Conservation (phyloP, 1,284 basidiomycete species). For the Mycena sp. region DNA sequence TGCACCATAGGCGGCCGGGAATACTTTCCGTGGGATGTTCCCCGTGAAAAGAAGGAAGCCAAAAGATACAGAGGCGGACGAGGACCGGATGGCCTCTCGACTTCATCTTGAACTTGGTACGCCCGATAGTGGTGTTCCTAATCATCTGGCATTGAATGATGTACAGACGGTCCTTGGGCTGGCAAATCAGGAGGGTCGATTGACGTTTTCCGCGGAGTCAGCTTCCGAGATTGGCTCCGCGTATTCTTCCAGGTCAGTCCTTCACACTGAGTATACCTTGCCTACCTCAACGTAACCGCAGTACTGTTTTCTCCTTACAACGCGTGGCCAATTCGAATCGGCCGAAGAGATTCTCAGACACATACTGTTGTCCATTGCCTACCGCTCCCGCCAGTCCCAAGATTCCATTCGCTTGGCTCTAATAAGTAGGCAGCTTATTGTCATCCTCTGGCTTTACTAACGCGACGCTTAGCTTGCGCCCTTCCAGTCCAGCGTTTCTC, state of each 20-base stretch:
- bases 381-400: conserved; percentile 71
- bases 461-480: conserved; percentile 67
- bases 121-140: conserved; percentile 28
- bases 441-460: conserved; percentile 5
- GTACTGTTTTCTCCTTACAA: conserved; percentile 88
- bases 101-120: conserved; percentile 79
- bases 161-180: conserved; percentile 38
- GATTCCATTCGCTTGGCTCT: conserved; percentile 77
- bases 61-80: conserved; percentile 61
- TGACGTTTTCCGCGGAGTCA: conserved; percentile 81
- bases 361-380: conserved; percentile 80
- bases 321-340: conserved; percentile 68
- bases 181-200: conserved; percentile 45
- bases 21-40: conserved; percentile 75
- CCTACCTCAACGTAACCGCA: conserved; percentile 41
- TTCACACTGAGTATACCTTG: conserved; percentile 22
- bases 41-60: conserved; percentile 47
- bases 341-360: conserved; percentile 87
- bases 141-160: conserved; percentile 34
- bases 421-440: conserved; percentile 58
- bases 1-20: conserved; percentile 13
- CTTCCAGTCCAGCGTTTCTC: conserved; percentile 64
- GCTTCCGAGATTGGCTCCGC: conserved; percentile 86
- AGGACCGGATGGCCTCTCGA: conserved; percentile 80
- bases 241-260: conserved; percentile 83